phyloP scores from a whole-genome alignment of 257 asterid species.

The Plantago major region DNA sequence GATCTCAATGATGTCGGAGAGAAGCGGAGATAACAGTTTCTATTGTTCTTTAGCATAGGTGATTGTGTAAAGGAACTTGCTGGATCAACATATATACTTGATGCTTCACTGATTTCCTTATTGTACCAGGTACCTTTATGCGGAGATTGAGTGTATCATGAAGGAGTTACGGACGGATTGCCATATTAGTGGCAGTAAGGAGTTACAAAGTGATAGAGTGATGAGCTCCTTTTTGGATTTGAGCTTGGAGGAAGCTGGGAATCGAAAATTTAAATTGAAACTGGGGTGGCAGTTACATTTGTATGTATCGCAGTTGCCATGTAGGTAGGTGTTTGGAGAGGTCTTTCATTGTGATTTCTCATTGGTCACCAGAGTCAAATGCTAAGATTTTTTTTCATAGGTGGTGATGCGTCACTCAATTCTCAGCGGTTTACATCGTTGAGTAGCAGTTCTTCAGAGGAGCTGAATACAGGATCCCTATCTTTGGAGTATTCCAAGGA shows the following conservation, averaged over 20 bases:
- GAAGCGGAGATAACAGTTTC: too few relatives aligned
- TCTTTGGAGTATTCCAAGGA: conserved; percentile 22
- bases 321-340: conserved; percentile 41
- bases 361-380: conserved; percentile 2
- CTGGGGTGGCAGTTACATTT: conserved; percentile 68
- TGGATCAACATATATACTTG: too few relatives aligned
- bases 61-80: too few relatives aligned
- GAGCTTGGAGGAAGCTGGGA: conserved; percentile 32
- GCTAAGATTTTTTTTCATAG: conserved; percentile 27
- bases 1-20: too few relatives aligned
- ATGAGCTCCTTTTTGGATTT: conserved; percentile 32
- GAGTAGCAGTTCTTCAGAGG: conserved; percentile 22
- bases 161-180: conserved; percentile 25
- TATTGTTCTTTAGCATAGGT: too few relatives aligned
- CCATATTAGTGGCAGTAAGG: conserved; percentile 23
- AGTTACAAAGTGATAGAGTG: conserved; percentile 26
- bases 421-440: conserved; percentile 38
- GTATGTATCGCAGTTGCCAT: conserved; percentile 84
- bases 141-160: conserved; percentile 41
- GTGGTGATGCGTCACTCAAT: conserved; percentile 68
- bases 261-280: conserved; percentile 42
- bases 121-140: conserved; percentile 61
- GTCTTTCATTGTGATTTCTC: conserved; percentile 17
- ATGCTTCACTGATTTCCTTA: not conserved
- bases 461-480: conserved; percentile 13